Base-by-base conservation (phyloP, 2,329 filamentous ascomycete genomes). In the Xylariaceae sp. region DNA sequence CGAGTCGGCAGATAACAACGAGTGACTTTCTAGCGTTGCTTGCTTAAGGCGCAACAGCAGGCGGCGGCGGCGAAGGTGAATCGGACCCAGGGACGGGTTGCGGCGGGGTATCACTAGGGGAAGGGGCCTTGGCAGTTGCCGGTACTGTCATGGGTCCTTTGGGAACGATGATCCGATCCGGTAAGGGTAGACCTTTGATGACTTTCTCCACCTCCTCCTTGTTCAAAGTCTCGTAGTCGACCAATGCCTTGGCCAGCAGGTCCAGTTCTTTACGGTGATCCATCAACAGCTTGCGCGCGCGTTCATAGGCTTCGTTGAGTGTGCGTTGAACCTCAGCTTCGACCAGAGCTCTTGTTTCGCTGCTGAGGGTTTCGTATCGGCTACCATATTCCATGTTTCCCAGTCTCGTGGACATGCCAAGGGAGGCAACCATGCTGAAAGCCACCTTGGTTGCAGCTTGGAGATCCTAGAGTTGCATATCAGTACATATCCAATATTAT, bases 191-290 rank as follows among this genome's bases (percentile, higher is more conserved):
- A 41, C 94, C 94, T 55, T 84, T 85, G 64, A 99, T 87, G 4
- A 97, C 90, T 78, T 89, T 90, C 73, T 92, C 86, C 64, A 97
- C 95, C 74, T 99, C 94, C 2, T 88, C 86, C 73, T 88, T 89
- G 73, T 89, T 88, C 55, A 99, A 77, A 0, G 92, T 97, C 79
- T 99, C 94, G 74, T 97, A 97, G 74, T 97, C 88, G 39, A 99
- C 86, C 8, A 99, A 81, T 4, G 92, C 94, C 70, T 92, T 87
- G 34, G 94, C 93, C 8, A 99, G 79, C 9, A 90, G 79, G 68
- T 99, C 93, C 6, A 99, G 82, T 73, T 96, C 93, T 60, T 88
- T 87, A 58, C 92, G 85, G 73, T 89, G 90, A 41, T 85, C 82
- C 1, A 82, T 84, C 51, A 99, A 76, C 3, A 97, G 80, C 51